Base-by-base conservation (phyloP, 441 rosid genomes). In the Pelargonium citronellum region DNA sequence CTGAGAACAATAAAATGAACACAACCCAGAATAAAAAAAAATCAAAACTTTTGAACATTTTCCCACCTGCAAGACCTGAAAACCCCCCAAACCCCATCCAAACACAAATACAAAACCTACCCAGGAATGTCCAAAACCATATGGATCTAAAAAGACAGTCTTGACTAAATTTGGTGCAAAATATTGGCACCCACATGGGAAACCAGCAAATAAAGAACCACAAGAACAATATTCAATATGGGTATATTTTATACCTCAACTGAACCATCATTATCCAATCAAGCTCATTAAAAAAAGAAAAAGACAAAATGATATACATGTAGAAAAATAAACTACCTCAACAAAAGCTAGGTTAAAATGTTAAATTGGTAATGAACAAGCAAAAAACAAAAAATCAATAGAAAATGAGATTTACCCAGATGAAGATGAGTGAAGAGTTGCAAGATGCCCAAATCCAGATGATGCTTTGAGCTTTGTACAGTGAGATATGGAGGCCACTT, bases 1-100 rank as follows among this genome's bases (percentile, higher is more conserved):
- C 75, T 57, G 71, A 65, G 76, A 47, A 34, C 47, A 58, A 24
- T 17, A 61, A 69, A 49, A 68, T 68, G 67, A 49, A 63, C 70
- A 64, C 47, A 55, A 57, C 64, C 24, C 12, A 15, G 67, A 46
- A 16, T 30, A n/a, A n/a, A 12, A 55, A 19, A 41, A 16, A 24
- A 41, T 37, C 51, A 22, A 67, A 66, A 70, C 15, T 7, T 62
- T 60, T 60, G 30, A 8, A 63, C 13, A 46, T 24, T 51, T 27
- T 46, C 15, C 17, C 27, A 51, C 15, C 13, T 51, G 17, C 57
- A 51, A 17, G 57, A 8, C 62, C 22, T 12, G 11, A 51, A 55
- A 15, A n/a, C 10, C 17, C 41, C 34, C 20, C 41, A 46, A 19
- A 37, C 41, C 24, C 68, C 13, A 16, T 41, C 0, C 55, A 16